Evolutionary conservation across 2,329 filamentous ascomycete genomes (phyloP).

Genomic region (Pyrenophora graminea): DNA sequence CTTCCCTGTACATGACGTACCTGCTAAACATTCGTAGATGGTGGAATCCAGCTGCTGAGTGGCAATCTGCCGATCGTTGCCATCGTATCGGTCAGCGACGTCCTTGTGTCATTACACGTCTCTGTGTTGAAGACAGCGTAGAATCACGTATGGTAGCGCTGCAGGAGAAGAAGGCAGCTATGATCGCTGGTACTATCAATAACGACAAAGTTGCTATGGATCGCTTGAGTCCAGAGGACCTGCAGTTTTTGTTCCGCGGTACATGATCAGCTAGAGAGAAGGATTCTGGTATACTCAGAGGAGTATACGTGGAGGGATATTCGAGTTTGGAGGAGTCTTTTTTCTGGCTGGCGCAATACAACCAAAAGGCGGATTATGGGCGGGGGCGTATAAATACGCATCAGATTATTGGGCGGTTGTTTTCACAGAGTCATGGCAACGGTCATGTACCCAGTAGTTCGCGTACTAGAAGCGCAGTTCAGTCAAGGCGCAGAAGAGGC

Average conservation of each 20-base stretch:
- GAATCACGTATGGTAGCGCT: slow-evolving; percentile 94
- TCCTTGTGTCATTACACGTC: slow-evolving; percentile 88
- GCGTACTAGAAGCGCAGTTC: too few species aligned
- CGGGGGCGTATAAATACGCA: background rate
- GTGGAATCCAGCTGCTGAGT: slow-evolving; percentile 99
- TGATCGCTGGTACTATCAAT: slow-evolving; percentile 98
- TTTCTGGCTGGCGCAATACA: background rate
- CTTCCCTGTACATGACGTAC: background rate
- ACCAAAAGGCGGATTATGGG: background rate
- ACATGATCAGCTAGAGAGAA: slow-evolving; percentile 44
- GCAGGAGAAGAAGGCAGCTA: slow-evolving; percentile 97
- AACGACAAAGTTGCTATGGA: slow-evolving; percentile 90
- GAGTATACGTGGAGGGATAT: background rate
- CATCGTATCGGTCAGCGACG: slow-evolving; percentile 95
- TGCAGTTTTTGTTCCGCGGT: slow-evolving; percentile 95
- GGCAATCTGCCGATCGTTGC: slow-evolving; percentile 85
- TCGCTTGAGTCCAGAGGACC: slow-evolving; percentile 84
- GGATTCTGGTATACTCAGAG: background rate
- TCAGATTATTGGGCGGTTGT: background rate
- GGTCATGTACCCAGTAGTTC: too few species aligned
- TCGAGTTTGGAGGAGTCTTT: background rate
- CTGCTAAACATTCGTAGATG: slow-evolving; percentile 62
- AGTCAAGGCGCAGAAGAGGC: too few species aligned
- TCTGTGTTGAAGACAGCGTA: slow-evolving; percentile 96
- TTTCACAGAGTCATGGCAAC: background rate